Conservation (phyloP, 495 filamentous ascomycete genomes). For the Aspergillus asperescens region DNA sequence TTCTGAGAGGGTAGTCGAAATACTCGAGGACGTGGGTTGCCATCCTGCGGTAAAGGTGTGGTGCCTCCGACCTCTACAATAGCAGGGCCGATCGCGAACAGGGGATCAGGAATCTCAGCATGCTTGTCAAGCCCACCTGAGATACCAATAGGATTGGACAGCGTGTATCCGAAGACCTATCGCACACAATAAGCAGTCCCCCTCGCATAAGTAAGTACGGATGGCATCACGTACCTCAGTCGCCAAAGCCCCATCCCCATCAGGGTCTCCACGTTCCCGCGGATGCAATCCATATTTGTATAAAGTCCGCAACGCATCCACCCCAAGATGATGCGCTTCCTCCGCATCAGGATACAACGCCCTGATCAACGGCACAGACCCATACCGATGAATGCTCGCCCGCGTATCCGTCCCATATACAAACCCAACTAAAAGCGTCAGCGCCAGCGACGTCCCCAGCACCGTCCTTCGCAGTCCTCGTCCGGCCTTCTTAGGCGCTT, state of each 20-base stretch:
- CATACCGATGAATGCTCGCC: slow-evolving; percentile 75
- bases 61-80: slow-evolving; percentile 90
- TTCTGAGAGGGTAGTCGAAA: slow-evolving; percentile 78
- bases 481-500: slow-evolving; percentile 31
- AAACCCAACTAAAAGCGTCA: slow-evolving; percentile 52
- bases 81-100: slow-evolving; percentile 74
- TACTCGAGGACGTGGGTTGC: slow-evolving; percentile 81
- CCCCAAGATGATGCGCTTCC: slow-evolving; percentile 79
- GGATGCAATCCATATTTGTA: slow-evolving; percentile 58
- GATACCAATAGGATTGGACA: slow-evolving; percentile 83
- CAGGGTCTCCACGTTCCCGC: slow-evolving; percentile 61
- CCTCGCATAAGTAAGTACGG: too few species aligned
- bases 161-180: slow-evolving; percentile 69
- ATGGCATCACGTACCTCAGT: slow-evolving; percentile 40
- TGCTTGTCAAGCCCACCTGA: slow-evolving; percentile 94
- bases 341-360: slow-evolving; percentile 76
- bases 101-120: slow-evolving; percentile 73
- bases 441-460: slow-evolving; percentile 51
- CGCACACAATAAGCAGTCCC: not conserved
- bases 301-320: slow-evolving; percentile 51
- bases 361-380: slow-evolving; percentile 70
- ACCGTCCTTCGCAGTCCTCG: slow-evolving; percentile 42
- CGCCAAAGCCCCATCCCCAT: slow-evolving; percentile 45
- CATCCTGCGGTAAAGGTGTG: slow-evolving; percentile 77
- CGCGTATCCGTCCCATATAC: slow-evolving; percentile 87